Percentiles rank a stretch among this genome's conserved stretches.
These are phyloP conservation scores for Apiospora hydei DNA, from an alignment of 2,329 filamentous ascomycete genomes.

Conservation along the genomic window DNA sequence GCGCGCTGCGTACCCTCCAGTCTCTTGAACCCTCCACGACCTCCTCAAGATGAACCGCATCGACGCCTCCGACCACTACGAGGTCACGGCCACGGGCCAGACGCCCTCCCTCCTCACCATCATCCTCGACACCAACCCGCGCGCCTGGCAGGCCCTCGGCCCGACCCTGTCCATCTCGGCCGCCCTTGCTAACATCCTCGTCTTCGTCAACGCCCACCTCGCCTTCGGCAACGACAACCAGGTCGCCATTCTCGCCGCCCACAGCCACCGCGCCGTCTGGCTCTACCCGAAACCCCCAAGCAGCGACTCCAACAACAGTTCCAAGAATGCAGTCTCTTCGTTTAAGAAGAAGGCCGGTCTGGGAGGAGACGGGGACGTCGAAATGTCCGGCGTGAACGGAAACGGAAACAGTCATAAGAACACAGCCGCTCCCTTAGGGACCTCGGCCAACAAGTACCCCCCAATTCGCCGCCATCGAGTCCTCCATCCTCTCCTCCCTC, in stretches of 20 bases:
- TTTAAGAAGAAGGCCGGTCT: background rate
- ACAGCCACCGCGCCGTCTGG: constrained; percentile 86
- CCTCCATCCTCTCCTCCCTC: constrained; percentile 78
- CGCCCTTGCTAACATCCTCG: constrained; percentile 85
- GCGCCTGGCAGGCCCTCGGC: constrained; percentile 85
- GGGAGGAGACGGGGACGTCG: constrained; percentile 58
- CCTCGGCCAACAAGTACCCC: constrained; percentile 88
- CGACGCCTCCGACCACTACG: constrained; percentile 68
- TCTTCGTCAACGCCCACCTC: constrained; percentile 96
- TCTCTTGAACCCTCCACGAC: background rate
- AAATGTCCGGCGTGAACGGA: constrained; percentile 60
- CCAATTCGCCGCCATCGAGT: constrained; percentile 87
- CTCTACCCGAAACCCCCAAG: constrained; percentile 72
- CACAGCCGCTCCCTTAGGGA: constrained; percentile 39
- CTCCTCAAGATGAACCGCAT: constrained; percentile 57
- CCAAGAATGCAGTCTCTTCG: background rate
- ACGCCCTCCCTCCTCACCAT: constrained; percentile 86
- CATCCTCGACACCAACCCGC: constrained; percentile 94
- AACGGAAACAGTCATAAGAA: constrained; percentile 20
- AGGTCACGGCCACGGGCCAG: constrained; percentile 59
- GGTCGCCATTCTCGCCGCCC: constrained; percentile 89
- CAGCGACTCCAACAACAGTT: constrained; percentile 33
- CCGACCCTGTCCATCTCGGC: constrained; percentile 79
- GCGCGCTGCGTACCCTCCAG: background rate
- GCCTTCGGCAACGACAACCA: constrained; percentile 94